Percentiles rank a stretch among this genome's conserved stretches.
Conservation (phyloP, 176 grass and related monocot species). For the Paspalum vaginatum region DNA sequence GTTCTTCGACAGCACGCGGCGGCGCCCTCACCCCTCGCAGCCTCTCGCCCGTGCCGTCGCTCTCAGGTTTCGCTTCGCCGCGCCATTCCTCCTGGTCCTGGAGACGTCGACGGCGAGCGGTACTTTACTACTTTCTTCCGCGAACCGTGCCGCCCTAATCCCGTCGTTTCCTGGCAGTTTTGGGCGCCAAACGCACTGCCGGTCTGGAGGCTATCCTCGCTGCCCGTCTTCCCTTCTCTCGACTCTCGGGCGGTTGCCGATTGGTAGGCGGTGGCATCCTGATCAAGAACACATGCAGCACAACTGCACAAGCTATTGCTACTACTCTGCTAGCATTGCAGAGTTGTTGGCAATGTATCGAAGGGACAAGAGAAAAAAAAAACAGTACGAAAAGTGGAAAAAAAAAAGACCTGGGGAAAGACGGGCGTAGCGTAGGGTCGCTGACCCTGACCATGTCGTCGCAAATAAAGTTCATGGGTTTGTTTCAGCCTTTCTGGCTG, state of each 20-base stretch:
- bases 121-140: background rate
- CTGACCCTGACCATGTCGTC: background rate
- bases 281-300: background rate
- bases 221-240: too few species aligned
- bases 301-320: background rate
- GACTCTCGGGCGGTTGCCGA: background rate
- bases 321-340: too few species aligned
- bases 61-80: background rate
- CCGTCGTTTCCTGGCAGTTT: background rate
- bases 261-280: too few species aligned
- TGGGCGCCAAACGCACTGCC: background rate
- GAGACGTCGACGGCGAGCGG: background rate
- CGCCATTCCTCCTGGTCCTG: background rate
- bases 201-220: background rate
- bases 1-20: background rate
- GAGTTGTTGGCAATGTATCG: background rate
- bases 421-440: background rate
- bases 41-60: background rate
- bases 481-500: background rate
- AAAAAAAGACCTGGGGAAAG: background rate
- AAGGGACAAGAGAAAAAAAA: background rate
- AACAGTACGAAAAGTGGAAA: background rate
- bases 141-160: background rate
- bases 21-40: background rate
- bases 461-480: background rate